phyloP scores from a whole-genome alignment of 768 basidiomycete species.

The Heimioporus sp. region DNA sequence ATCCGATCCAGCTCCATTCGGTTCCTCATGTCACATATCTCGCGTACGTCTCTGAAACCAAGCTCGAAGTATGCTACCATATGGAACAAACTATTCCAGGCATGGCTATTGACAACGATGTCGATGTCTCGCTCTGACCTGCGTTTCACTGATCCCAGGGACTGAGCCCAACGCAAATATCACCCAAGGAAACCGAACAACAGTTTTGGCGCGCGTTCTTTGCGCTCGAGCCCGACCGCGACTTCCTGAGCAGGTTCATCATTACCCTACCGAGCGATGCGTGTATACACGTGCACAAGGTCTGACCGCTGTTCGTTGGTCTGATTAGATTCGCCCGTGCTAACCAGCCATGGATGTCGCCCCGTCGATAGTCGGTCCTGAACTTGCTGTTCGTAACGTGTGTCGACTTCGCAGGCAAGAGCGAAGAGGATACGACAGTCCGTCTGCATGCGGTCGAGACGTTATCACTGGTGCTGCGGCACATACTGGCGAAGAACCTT shows the following conservation, averaged over 20 bases:
- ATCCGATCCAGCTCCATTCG: background rate
- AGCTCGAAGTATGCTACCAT: constrained; percentile 47
- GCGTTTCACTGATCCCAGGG: constrained; percentile 31
- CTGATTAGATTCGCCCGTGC: background rate
- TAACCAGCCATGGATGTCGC: constrained; percentile 8
- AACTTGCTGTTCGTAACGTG: constrained; percentile 47
- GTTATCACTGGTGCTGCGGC: constrained; percentile 44
- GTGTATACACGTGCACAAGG: constrained; percentile 52
- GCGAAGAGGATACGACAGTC: constrained; percentile 14
- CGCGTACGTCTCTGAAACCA: constrained; percentile 19
- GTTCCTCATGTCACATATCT: constrained; percentile 14
- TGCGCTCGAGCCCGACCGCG: constrained; percentile 48
- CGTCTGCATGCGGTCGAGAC: constrained; percentile 49
- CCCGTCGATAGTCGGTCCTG: constrained; percentile 49
- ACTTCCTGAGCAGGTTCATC: constrained; percentile 43
- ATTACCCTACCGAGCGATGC: constrained; percentile 44
- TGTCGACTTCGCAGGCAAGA: constrained; percentile 37
- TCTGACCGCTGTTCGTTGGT: constrained; percentile 20
- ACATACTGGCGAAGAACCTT: constrained; percentile 53
- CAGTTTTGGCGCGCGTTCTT: constrained; percentile 56
- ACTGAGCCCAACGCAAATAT: constrained; percentile 40
- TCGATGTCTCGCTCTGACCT: constrained; percentile 1
- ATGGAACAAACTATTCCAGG: constrained; percentile 51
- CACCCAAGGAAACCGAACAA: constrained; percentile 40
- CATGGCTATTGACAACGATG: constrained; percentile 3